Conservation (phyloP, 139 green algal species). For the Chlamydomonas schloesseri region DNA sequence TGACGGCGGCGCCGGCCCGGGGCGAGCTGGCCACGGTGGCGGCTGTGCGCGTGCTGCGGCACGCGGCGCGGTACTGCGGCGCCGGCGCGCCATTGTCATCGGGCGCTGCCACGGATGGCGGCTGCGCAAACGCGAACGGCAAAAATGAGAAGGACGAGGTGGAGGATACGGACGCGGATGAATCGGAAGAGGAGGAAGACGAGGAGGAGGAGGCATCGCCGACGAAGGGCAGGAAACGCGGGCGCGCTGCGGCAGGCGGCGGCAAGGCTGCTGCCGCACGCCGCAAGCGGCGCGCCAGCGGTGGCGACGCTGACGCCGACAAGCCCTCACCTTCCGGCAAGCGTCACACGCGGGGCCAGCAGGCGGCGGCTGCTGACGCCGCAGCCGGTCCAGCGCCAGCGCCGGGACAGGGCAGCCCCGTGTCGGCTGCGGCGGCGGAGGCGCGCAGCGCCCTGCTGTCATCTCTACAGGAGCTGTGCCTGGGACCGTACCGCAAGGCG, state of each 20-base stretch:
- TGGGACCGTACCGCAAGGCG: conserved; percentile 58
- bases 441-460: neutral
- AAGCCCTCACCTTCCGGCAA: no score
- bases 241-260: no score
- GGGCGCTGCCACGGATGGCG: neutral
- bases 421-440: neutral
- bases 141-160: neutral
- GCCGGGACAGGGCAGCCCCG: neutral
- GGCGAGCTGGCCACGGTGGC: conserved; percentile 13
- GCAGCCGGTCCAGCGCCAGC: neutral
- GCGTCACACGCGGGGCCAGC: no score
- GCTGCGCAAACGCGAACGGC: neutral
- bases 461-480: conserved; percentile 38
- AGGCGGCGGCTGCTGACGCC: neutral
- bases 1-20: neutral
- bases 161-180: neutral
- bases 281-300: no score
- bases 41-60: conserved; percentile 21
- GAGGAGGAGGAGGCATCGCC: neutral
- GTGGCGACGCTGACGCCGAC: no score
- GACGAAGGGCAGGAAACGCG: no score
- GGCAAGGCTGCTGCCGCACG: no score
- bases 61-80: neutral
- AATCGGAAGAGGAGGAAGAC: neutral
- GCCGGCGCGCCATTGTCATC: neutral